These are phyloP conservation scores for Polytrichum formosum DNA, from an alignment of 225 moss, liverwort and hornwort genomes.

Conservation along the genomic window DNA sequence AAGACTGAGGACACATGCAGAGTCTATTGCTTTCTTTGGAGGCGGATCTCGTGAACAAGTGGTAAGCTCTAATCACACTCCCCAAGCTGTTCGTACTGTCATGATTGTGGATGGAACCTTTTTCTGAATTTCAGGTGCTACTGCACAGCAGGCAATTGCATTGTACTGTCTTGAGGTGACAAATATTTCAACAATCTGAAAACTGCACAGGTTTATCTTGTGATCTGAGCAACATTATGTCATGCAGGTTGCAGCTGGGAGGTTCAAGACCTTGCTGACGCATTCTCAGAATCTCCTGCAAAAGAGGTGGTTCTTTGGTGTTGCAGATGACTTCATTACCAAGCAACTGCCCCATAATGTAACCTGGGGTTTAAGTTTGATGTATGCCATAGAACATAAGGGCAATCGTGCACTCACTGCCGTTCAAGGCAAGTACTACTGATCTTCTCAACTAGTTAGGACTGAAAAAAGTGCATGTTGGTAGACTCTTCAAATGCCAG, in stretches of 20 bases:
- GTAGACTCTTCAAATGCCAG: too few relatives aligned
- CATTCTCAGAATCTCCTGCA: slow-evolving; percentile 76
- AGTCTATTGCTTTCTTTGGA: slow-evolving; percentile 96
- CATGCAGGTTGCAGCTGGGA: slow-evolving; percentile 76
- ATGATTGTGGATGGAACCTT: too few relatives aligned
- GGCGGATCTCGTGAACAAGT: slow-evolving; percentile 95
- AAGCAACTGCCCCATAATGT: slow-evolving; percentile 99
- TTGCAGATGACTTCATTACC: slow-evolving; percentile 94
- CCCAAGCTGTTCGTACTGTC: background rate
- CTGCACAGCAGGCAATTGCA: too few relatives aligned
- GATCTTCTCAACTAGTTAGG: background rate
- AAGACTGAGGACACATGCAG: slow-evolving; percentile 92
- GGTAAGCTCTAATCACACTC: slow-evolving; percentile 44
- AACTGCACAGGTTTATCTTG: too few relatives aligned
- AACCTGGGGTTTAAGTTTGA: slow-evolving; percentile 91
- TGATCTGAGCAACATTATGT: slow-evolving; percentile 11
- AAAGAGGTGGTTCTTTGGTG: slow-evolving; percentile 90
- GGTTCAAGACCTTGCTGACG: slow-evolving; percentile 77
- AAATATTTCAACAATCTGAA: too few relatives aligned
- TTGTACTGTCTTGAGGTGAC: too few relatives aligned
- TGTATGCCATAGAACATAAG: slow-evolving; percentile 87
- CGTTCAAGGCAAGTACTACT: slow-evolving; percentile 66
- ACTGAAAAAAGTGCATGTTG: too few relatives aligned
- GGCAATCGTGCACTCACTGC: slow-evolving; percentile 81
- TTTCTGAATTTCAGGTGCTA: too few relatives aligned